Percentiles rank a stretch among this genome's conserved stretches.
Conservation (phyloP, 2,329 filamentous ascomycete species). For the Arachnomyces sp. region DNA sequence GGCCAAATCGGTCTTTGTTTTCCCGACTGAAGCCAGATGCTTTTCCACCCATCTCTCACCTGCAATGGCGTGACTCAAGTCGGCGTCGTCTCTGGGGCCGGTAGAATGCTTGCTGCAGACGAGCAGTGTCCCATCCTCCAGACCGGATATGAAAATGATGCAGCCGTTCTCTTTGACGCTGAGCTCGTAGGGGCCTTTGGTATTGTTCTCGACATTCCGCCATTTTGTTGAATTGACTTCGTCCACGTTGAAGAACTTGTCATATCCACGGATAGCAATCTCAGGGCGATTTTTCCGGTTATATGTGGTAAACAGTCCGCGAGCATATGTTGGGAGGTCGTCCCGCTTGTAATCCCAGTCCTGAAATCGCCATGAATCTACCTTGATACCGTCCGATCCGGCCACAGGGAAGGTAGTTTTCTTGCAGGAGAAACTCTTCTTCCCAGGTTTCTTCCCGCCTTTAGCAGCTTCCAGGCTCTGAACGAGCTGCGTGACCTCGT, state of each 20-base stretch:
- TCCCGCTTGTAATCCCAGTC: slow-evolving; percentile 93
- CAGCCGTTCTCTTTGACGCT: slow-evolving; percentile 99
- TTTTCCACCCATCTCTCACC: slow-evolving; percentile 75
- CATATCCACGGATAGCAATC: slow-evolving; percentile 84
- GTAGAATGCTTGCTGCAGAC: slow-evolving; percentile 99
- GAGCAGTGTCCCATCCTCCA: slow-evolving; percentile 80
- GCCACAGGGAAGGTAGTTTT: slow-evolving; percentile 69
- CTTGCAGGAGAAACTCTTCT: slow-evolving; percentile 62
- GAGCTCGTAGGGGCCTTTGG: slow-evolving; percentile 82
- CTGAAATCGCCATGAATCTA: slow-evolving; percentile 87
- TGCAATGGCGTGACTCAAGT: slow-evolving; percentile 72
- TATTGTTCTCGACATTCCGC: slow-evolving; percentile 67
- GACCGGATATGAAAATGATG: slow-evolving; percentile 91
- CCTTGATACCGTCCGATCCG: slow-evolving; percentile 57
- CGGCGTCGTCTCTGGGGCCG: slow-evolving; percentile 62
- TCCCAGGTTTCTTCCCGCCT: slow-evolving; percentile 46
- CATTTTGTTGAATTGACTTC: slow-evolving; percentile 79
- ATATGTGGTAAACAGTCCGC: slow-evolving; percentile 84
- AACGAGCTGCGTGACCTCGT: slow-evolving; percentile 61
- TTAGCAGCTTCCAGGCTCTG: slow-evolving; percentile 51
- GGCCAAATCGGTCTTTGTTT: slow-evolving; percentile 71
- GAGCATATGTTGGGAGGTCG: slow-evolving; percentile 82
- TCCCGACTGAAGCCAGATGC: slow-evolving; percentile 71
- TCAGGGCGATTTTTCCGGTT: slow-evolving; percentile 59
- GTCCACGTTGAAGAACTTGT: slow-evolving; percentile 96